Conservation (phyloP, 1,139 yeast genomes). For the Candida dubliniensis region DNA sequence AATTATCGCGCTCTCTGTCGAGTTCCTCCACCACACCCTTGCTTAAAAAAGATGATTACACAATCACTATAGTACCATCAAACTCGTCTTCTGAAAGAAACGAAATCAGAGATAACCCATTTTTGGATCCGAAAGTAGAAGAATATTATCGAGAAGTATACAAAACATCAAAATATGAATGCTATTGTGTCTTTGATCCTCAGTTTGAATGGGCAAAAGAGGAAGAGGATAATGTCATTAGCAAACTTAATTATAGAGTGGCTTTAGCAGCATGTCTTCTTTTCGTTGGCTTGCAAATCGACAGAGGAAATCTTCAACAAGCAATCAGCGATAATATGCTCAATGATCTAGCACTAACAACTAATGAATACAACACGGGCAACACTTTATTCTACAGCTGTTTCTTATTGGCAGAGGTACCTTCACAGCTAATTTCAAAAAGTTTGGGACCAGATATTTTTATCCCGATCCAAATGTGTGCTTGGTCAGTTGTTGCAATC, state of each 20-base stretch:
- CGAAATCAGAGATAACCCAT: constrained; percentile 8
- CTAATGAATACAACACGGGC: constrained; percentile 34
- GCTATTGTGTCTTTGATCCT: constrained; percentile 35
- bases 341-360: constrained; percentile 27
- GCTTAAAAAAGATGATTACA: neutral
- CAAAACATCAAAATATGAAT: constrained; percentile 32
- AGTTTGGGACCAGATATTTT: constrained; percentile 32
- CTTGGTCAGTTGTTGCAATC: constrained; percentile 33
- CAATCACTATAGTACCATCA: neutral
- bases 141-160: constrained; percentile 22
- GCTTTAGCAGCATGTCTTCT: constrained; percentile 31
- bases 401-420: constrained; percentile 34
- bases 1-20: neutral
- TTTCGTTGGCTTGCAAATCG: constrained; percentile 34
- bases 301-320: constrained; percentile 32
- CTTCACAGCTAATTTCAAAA: constrained; percentile 34
- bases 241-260: constrained; percentile 28
- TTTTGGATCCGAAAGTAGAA: constrained; percentile 11
- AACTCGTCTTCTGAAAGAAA: neutral
- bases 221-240: constrained; percentile 30
- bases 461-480: constrained; percentile 33
- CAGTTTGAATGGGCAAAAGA: constrained; percentile 32
- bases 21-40: neutral
- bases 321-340: constrained; percentile 35
- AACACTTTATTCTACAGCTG: constrained; percentile 28